Conservation (phyloP, 2,329 filamentous ascomycete species). For the Botryosphaeria agaves region DNA sequence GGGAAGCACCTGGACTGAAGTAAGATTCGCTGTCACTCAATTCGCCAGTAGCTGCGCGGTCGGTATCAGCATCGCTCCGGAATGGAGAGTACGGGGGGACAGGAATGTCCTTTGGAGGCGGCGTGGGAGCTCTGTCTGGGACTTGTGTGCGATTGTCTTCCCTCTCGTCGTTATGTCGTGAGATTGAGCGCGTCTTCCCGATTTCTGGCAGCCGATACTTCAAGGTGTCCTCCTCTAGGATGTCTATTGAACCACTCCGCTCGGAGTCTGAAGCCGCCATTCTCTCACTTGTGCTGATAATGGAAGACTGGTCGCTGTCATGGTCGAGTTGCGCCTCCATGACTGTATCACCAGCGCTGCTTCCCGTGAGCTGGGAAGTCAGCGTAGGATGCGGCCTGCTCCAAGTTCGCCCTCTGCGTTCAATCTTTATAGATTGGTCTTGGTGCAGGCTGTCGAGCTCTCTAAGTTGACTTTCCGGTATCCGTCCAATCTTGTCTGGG, state of each 20-base stretch:
- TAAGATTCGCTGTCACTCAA: constrained; percentile 40
- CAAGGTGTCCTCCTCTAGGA: constrained; percentile 49
- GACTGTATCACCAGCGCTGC: constrained; percentile 13
- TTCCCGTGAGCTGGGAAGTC: constrained; percentile 16
- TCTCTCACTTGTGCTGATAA: constrained; percentile 35
- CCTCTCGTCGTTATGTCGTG: neutral
- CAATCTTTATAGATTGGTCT: constrained; percentile 38
- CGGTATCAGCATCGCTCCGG: constrained; percentile 10
- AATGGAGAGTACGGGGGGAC: constrained; percentile 2
- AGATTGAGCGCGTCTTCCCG: constrained; percentile 43
- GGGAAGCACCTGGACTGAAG: constrained; percentile 45
- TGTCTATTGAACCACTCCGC: constrained; percentile 26
- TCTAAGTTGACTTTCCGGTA: constrained; percentile 52
- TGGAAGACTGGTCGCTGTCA: constrained; percentile 28
- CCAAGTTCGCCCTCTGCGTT: constrained; percentile 55
- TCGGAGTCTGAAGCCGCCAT: constrained; percentile 34
- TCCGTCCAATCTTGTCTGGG: constrained; percentile 41
- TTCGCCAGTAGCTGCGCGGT: constrained; percentile 13
- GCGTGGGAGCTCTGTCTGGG: constrained; percentile 21
- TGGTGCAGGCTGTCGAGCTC: constrained; percentile 51
- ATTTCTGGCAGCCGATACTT: constrained; percentile 59
- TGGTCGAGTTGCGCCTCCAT: constrained; percentile 19
- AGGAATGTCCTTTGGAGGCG: constrained; percentile 36
- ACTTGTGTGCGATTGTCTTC: neutral
- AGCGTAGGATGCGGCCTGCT: constrained; percentile 31